Percentiles rank a stretch among this genome's conserved stretches.
Conservation (phyloP, 257 asterid genomes). For the Lithospermum erythrorhizon region DNA sequence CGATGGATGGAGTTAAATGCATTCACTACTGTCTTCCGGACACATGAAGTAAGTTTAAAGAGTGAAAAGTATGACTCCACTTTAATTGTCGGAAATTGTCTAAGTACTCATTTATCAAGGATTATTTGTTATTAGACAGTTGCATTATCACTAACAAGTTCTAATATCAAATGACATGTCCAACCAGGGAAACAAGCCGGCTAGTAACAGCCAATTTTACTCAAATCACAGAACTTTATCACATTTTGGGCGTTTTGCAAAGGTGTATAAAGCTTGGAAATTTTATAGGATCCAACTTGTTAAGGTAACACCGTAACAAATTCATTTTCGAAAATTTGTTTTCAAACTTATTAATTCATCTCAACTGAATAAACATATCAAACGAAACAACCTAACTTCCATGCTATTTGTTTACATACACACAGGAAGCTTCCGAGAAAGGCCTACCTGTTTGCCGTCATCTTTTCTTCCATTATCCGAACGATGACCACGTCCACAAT, state of each 20-base stretch:
- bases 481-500: slow-evolving; percentile 50
- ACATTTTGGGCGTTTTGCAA: slow-evolving; percentile 74
- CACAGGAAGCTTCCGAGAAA: slow-evolving; percentile 73
- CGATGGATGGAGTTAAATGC: slow-evolving; percentile 95
- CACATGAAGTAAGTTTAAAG: slow-evolving; percentile 70
- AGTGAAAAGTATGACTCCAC: not conserved
- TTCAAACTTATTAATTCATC: not conserved
- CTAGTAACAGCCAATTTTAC: slow-evolving; percentile 73
- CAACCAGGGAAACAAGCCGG: slow-evolving; percentile 80
- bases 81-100: not conserved
- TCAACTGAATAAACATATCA: not conserved
- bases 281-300: slow-evolving; percentile 81
- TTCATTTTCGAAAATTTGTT: not conserved
- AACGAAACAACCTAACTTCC: not conserved
- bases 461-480: slow-evolving; percentile 82
- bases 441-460: slow-evolving; percentile 93
- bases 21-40: slow-evolving; percentile 75
- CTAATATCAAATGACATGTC: not conserved
- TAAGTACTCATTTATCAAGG: too few relatives aligned
- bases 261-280: slow-evolving; percentile 84
- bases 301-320: slow-evolving; percentile 53
- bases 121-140: not conserved
- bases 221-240: slow-evolving; percentile 59
- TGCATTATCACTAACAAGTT: not conserved
- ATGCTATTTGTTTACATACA: not conserved